phyloP scores from a whole-genome alignment of 2,329 filamentous ascomycete species.

The Talaromyces funiculosus region DNA sequence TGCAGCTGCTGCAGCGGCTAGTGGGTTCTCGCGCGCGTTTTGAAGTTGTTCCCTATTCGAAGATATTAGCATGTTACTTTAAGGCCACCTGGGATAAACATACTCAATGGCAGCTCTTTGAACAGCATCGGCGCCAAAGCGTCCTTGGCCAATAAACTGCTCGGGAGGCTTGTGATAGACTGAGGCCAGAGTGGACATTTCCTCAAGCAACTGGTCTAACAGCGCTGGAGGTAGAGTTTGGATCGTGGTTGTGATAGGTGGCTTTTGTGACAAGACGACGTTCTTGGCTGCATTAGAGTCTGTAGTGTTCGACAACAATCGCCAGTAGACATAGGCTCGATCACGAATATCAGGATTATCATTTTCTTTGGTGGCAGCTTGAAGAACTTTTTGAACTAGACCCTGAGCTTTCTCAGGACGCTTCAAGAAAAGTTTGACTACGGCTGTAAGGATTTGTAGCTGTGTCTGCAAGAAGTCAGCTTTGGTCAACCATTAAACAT shows the following conservation, averaged over 20 bases:
- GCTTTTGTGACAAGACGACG: constrained; percentile 89
- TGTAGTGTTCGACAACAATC: constrained; percentile 71
- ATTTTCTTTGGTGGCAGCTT: constrained; percentile 86
- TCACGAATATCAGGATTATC: constrained; percentile 98
- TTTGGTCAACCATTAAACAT: neutral
- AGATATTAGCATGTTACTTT: too few species aligned
- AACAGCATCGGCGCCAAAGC: constrained; percentile 88
- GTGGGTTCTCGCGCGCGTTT: constrained; percentile 87
- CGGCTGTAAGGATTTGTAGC: constrained; percentile 91
- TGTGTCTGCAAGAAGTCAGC: constrained; percentile 61
- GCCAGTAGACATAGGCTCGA: constrained; percentile 97
- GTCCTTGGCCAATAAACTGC: constrained; percentile 94
- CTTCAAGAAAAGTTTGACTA: constrained; percentile 96
- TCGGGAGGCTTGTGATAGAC: constrained; percentile 98
- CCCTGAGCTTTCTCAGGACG: constrained; percentile 88
- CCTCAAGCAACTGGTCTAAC: constrained; percentile 81
- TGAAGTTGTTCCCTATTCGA: constrained; percentile 75
- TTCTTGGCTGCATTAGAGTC: constrained; percentile 88
- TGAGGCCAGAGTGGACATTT: constrained; percentile 90
- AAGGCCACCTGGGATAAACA: too few species aligned
- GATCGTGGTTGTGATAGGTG: constrained; percentile 90
- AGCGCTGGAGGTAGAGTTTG: constrained; percentile 76
- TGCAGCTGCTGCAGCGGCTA: constrained; percentile 73
- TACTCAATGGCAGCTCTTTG: constrained; percentile 89
- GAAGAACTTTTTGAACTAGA: constrained; percentile 89